Conservation (phyloP, 345 rosid species). For the Eucalyptus pauciflora region DNA sequence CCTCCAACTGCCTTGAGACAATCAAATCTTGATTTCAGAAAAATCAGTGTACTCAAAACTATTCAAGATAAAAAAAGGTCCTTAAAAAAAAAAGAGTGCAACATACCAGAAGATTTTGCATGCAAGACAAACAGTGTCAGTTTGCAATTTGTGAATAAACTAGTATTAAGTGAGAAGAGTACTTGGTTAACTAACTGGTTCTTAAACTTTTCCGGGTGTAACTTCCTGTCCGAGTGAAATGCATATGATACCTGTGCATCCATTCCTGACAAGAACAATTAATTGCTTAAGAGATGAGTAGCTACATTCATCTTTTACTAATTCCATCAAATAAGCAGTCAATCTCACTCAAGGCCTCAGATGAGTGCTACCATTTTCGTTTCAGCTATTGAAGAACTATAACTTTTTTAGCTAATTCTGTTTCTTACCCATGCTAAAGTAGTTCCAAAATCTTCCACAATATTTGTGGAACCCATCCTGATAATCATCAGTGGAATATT, state of each 20-base stretch:
- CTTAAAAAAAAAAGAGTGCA: not conserved
- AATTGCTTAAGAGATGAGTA: not conserved
- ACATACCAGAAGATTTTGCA: not conserved
- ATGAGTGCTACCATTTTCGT: not conserved
- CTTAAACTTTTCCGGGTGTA: slow-evolving; percentile 57
- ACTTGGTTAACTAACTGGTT: slow-evolving; percentile 64
- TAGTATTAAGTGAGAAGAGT: not conserved
- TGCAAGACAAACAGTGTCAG: not conserved
- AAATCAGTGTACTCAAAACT: not conserved
- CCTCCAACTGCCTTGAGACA: not conserved
- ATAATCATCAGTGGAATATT: not conserved
- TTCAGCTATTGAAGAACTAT: not conserved
- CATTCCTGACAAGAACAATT: slow-evolving; percentile 33
- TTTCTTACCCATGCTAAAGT: slow-evolving; percentile 70
- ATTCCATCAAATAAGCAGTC: not conserved
- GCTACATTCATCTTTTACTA: not conserved
- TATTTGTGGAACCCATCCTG: slow-evolving; percentile 58
- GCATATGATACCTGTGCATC: slow-evolving; percentile 76
- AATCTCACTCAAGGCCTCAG: not conserved
- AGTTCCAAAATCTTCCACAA: slow-evolving; percentile 84
- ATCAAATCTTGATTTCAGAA: not conserved
- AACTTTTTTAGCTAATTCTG: not conserved
- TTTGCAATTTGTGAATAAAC: not conserved
- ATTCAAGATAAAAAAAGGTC: not conserved
- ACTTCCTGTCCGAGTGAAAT: slow-evolving; percentile 58